Evolutionary conservation across 148 eudicot species (phyloP).

Genomic region (Arctostaphylos glauca): DNA sequence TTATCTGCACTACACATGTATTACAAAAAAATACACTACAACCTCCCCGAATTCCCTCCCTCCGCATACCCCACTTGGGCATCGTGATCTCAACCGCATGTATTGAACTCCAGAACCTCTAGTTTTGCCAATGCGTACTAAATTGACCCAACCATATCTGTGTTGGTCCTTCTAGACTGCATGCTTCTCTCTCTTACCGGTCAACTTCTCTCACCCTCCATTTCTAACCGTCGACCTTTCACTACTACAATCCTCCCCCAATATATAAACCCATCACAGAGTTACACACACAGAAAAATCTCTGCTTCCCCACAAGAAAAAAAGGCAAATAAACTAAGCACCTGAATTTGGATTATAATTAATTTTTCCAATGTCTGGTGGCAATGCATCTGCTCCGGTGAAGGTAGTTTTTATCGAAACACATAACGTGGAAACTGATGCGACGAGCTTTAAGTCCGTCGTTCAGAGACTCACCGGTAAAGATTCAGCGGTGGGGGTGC

Average conservation of each 20-base stretch:
- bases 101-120: no score
- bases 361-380: slow-evolving; percentile 6
- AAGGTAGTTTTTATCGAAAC: slow-evolving; percentile 72
- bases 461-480: slow-evolving; percentile 82
- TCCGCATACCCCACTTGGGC: no score
- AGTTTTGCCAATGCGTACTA: not conserved
- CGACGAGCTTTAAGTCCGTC: slow-evolving; percentile 70
- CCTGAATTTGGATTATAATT: not conserved
- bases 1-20: no score
- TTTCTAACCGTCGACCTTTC: not conserved
- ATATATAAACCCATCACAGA: not conserved
- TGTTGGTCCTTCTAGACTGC: slow-evolving; percentile 2
- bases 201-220: not conserved
- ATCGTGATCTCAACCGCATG: no score
- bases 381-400: slow-evolving; percentile 22
- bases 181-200: not conserved
- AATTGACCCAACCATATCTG: not conserved
- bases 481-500: slow-evolving; percentile 27
- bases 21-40: no score
- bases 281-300: not conserved
- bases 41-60: no score
- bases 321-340: not conserved
- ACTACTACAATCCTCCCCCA: no score
- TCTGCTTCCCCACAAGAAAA: not conserved
- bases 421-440: slow-evolving; percentile 67